These are phyloP conservation scores for Verticillium zaregamsianum DNA, from an alignment of 2,329 filamentous ascomycete species.

Conservation along the genomic window DNA sequence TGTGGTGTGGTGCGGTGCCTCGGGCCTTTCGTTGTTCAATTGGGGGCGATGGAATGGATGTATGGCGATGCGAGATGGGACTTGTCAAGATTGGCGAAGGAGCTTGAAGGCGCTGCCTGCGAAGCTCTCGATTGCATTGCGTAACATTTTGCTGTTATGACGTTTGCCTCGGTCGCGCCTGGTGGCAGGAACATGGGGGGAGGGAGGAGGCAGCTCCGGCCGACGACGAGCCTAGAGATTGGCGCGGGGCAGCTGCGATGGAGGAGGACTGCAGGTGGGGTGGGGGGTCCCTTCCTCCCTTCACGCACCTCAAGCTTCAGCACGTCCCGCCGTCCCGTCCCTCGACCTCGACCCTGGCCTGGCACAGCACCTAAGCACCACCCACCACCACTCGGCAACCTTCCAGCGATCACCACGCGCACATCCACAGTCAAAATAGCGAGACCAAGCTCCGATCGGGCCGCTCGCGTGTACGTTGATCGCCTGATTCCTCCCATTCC, in stretches of 20 bases:
- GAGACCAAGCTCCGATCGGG: too few relatives aligned
- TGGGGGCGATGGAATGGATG: not conserved
- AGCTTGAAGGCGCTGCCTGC: not conserved
- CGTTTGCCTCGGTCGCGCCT: not conserved
- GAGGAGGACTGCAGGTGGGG: not conserved
- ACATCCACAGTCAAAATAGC: too few relatives aligned
- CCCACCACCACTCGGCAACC: too few relatives aligned
- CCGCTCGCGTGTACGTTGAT: too few relatives aligned
- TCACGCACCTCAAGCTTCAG: not conserved
- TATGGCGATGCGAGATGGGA: not conserved
- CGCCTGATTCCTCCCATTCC: too few relatives aligned
- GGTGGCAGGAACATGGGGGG: too few relatives aligned
- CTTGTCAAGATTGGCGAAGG: not conserved
- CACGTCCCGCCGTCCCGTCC: not conserved
- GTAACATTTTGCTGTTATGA: not conserved
- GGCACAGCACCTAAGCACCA: too few relatives aligned
- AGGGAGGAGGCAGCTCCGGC: not conserved
- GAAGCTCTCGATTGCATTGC: not conserved
- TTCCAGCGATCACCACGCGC: too few relatives aligned
- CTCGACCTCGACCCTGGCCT: not conserved
- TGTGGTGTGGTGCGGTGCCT: not conserved
- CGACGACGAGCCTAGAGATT: too few relatives aligned
- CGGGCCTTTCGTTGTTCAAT: not conserved
- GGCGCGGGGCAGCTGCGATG: not conserved
- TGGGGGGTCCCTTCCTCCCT: too few relatives aligned